Evolutionary conservation across 805 yeast genomes (phyloP), one percentile per base, ranked within the genome.

Genomic region (Wickerhamomyces strasburgensis): DNA sequence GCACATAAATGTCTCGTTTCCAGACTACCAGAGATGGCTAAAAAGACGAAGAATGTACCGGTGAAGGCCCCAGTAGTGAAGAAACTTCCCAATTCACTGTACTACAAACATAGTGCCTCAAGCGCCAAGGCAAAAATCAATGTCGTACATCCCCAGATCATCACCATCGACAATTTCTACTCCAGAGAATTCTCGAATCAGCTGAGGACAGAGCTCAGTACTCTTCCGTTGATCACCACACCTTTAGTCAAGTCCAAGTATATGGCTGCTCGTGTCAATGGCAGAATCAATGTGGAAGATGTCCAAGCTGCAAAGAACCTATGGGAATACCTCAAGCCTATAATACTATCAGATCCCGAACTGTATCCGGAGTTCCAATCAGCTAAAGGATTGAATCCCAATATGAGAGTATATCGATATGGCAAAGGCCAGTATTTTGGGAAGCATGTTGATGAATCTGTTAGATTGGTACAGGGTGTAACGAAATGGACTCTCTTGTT

Each of bases 401-500:
- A 76, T 37, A 50, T 78, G 11, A 51, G 85, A 27, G 54, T 77
- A 5, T 78, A 78, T 51, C 47, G 83, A 32, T 78, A 78, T 49
- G 47, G 51, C 3, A 61, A 64, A 42, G 82, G 82, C 0, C 83
- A 78, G 41, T 74, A 67, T 49, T 78, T 78, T 46, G 78, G 73
- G 4, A 63, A 69, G 42, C 84, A 78, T 48, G 76, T 75, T 47
- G 85, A 78, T 46, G 84, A 78, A 33, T 62, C 74, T 6, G 80
- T 74, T 5, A 40, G 43, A 3, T 53, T 48, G 21, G 41, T 31
- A 1, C 47, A 41, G 19, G 77, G 78, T 0, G 46, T 33, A 10
- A 77, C 84, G 0, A 66, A 60, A 44, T 78, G 84, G 84, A 78
- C 85, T 0, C 52, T 78, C 16, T 56, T 78, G 27, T 60, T 78